phyloP scores from a whole-genome alignment of 2,329 filamentous ascomycete genomes.

The Balansia obtecta region DNA sequence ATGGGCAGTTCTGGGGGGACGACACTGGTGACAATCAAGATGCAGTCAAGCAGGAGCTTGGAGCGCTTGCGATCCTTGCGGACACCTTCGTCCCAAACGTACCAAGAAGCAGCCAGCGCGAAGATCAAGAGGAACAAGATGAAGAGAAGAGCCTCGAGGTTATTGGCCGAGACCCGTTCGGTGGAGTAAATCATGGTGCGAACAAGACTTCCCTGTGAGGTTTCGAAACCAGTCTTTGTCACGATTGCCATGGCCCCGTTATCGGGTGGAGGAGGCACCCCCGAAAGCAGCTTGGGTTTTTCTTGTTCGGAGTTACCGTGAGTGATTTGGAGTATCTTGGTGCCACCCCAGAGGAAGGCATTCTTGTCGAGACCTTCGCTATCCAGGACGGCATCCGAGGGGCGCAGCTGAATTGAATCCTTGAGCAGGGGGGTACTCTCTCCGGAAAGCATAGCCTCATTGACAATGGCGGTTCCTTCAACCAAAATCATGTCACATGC shows the following conservation, averaged over 20 bases:
- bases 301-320: slow-evolving; percentile 72
- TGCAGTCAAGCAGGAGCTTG: slow-evolving; percentile 91
- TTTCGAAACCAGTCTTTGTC: slow-evolving; percentile 96
- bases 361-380: slow-evolving; percentile 93
- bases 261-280: slow-evolving; percentile 76
- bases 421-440: slow-evolving; percentile 96
- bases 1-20: slow-evolving; percentile 97
- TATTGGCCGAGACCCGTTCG: slow-evolving; percentile 96
- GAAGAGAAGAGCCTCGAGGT: slow-evolving; percentile 89
- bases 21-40: slow-evolving; percentile 95
- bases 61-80: slow-evolving; percentile 89
- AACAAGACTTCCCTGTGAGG: slow-evolving; percentile 92
- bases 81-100: slow-evolving; percentile 97
- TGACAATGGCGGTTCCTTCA: slow-evolving; percentile 92
- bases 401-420: slow-evolving; percentile 85
- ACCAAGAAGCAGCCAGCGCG: slow-evolving; percentile 95
- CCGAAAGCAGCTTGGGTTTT: slow-evolving; percentile 57
- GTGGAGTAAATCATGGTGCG: slow-evolving; percentile 99
- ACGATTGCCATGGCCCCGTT: slow-evolving; percentile 90
- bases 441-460: slow-evolving; percentile 97
- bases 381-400: slow-evolving; percentile 68
- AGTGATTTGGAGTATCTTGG: slow-evolving; percentile 91
- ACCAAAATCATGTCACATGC: slow-evolving; percentile 95
- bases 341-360: slow-evolving; percentile 89
- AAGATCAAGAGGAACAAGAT: slow-evolving; percentile 95